Percentiles rank a stretch among this genome's conserved stretches.
Evolutionary conservation across 257 asterid species (phyloP).

Genomic region (Marsdenia floribunda): DNA sequence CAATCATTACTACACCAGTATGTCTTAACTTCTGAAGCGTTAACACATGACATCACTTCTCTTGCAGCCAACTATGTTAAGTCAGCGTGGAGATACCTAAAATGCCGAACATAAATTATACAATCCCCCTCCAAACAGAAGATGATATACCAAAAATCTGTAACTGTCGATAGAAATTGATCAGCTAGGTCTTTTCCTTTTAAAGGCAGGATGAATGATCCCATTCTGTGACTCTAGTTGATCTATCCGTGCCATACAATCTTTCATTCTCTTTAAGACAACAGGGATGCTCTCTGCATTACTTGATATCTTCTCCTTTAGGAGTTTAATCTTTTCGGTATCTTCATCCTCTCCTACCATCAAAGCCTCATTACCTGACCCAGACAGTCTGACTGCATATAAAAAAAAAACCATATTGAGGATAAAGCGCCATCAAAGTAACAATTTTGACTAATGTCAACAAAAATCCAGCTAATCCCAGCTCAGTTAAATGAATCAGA

Average conservation of each 20-base stretch:
- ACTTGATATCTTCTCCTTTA: conserved; percentile 62
- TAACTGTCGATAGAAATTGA: not conserved
- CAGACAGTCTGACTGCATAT: conserved; percentile 24
- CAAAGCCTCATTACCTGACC: conserved; percentile 24
- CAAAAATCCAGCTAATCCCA: not conserved
- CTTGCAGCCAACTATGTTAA: not conserved
- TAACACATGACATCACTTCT: not conserved
- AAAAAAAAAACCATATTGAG: conserved; percentile 8
- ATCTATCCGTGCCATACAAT: conserved; percentile 52
- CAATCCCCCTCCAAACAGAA: conserved; percentile 2
- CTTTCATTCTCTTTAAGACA: conserved; percentile 63
- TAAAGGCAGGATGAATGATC: conserved; percentile 57
- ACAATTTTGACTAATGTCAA: not conserved
- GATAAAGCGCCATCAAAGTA: not conserved
- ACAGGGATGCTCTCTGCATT: conserved; percentile 42
- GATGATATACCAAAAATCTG: conserved; percentile 1
- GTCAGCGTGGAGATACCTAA: not conserved
- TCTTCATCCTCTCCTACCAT: conserved; percentile 25
- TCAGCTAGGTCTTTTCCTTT: conserved; percentile 49
- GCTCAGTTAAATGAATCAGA: not conserved
- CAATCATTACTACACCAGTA: conserved; percentile 13
- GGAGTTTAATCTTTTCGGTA: conserved; percentile 42
- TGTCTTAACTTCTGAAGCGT: not conserved
- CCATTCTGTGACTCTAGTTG: conserved; percentile 37
- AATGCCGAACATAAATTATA: not conserved